These are phyloP conservation scores for Pseudogymnoascus sp. DNA, from an alignment of 2,329 filamentous ascomycete species.

Conservation along the genomic window DNA sequence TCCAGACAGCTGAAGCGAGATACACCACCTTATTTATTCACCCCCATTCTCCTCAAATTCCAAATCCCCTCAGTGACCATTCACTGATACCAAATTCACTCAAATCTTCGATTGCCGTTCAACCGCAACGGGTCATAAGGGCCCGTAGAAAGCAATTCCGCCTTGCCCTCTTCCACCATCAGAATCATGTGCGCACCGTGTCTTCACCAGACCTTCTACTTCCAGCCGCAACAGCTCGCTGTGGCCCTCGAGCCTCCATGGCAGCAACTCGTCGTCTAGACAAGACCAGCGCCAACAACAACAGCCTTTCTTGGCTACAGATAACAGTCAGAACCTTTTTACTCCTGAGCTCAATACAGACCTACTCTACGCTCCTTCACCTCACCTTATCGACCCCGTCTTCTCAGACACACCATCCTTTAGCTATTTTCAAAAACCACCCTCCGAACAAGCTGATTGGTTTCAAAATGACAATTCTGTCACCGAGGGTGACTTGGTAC, in stretches of 20 bases:
- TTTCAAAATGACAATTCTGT: conserved; percentile 5
- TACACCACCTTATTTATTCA: background rate
- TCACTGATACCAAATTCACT: background rate
- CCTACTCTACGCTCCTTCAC: conserved; percentile 13
- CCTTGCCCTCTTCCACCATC: conserved; percentile 16
- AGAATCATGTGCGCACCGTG: conserved; percentile 9
- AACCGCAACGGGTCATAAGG: conserved; percentile 23
- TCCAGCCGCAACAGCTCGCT: conserved; percentile 14
- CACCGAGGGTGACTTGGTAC: background rate
- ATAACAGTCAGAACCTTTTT: conserved; percentile 6
- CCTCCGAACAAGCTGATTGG: conserved; percentile 2
- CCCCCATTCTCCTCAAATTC: background rate
- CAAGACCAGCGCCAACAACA: background rate
- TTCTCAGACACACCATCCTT: background rate
- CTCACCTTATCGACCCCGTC: conserved; percentile 16
- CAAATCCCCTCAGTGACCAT: background rate
- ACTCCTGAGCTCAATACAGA: conserved; percentile 6
- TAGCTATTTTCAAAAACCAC: background rate
- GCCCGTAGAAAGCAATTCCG: conserved; percentile 22
- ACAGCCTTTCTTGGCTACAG: conserved; percentile 8
- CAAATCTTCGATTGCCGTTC: background rate
- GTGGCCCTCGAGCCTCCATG: conserved; percentile 17
- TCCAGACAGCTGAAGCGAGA: background rate
- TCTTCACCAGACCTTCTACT: conserved; percentile 12
- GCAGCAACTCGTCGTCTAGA: conserved; percentile 12